Conservation (phyloP, 2,329 filamentous ascomycete genomes). For the Ceratocystis diversiconidia region DNA sequence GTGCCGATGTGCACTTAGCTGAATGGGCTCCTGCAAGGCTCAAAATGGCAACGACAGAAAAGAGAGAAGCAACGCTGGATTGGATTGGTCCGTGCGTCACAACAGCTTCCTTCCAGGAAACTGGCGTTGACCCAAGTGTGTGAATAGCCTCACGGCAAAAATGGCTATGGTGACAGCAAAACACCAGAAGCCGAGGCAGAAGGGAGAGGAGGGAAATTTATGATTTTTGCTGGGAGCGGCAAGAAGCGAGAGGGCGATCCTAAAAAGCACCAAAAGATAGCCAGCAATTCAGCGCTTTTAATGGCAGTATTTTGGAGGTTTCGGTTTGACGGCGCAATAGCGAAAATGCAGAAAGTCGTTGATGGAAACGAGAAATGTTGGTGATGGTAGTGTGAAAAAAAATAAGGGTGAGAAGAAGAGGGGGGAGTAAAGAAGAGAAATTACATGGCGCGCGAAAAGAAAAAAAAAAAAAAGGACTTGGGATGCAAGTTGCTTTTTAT, state of each 20-base stretch:
- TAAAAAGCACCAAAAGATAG: not conserved
- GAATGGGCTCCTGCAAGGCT: constrained; percentile 16
- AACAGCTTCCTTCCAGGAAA: constrained; percentile 18
- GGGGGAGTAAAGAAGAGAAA: constrained; percentile 11
- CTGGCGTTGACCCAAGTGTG: constrained; percentile 6
- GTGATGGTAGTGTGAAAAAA: constrained; percentile 8
- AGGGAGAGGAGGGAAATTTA: not conserved
- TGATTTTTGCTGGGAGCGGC: not conserved
- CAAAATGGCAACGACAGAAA: constrained; percentile 17
- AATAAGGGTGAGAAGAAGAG: constrained; percentile 8
- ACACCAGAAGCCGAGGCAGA: constrained; percentile 2
- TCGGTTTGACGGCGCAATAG: constrained; percentile 9
- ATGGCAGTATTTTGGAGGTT: constrained; percentile 3
- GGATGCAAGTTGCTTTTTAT: constrained; percentile 13
- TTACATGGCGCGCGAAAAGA: not conserved
- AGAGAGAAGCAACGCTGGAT: constrained; percentile 11
- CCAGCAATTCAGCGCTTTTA: constrained; percentile 12
- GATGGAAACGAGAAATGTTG: not conserved
- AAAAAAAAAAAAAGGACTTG: constrained; percentile 12
- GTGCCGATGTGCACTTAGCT: constrained; percentile 10
- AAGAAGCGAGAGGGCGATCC: not conserved
- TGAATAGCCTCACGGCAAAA: constrained; percentile 15
- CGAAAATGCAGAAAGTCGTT: constrained; percentile 11
- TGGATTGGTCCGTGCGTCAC: constrained; percentile 16
- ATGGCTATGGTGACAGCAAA: not conserved